Conservation (phyloP, 176 grass and related monocot species). For the Panicum miliaceum region DNA sequence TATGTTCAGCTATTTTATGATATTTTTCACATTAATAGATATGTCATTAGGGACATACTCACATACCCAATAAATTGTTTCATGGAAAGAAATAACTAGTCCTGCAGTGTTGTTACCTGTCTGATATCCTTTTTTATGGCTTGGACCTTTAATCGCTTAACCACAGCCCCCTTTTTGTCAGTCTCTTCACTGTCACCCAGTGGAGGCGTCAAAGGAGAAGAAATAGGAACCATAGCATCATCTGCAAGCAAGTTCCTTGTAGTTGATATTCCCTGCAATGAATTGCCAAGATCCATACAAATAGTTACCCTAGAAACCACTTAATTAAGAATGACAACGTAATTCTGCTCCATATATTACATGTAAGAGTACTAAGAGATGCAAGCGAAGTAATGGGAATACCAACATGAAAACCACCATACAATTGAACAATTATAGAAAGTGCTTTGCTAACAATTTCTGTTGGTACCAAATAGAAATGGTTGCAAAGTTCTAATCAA, state of each 20-base stretch:
- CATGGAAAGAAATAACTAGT: background rate
- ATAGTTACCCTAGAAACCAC: background rate
- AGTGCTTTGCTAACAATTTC: background rate
- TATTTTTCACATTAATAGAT: background rate
- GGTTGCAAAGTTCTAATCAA: background rate
- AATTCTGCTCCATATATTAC: background rate
- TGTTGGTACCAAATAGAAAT: background rate
- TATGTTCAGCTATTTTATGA: background rate
- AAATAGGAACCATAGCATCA: slow-evolving; percentile 76
- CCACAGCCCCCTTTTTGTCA: slow-evolving; percentile 46
- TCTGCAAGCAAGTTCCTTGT: slow-evolving; percentile 64
- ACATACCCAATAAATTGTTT: background rate
- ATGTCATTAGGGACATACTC: background rate
- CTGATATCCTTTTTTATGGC: slow-evolving; percentile 87
- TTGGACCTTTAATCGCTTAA: slow-evolving; percentile 65
- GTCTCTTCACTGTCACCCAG: slow-evolving; percentile 47
- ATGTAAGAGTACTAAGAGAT: background rate
- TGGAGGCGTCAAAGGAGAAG: slow-evolving; percentile 78
- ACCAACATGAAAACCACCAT: background rate
- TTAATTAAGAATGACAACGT: background rate
- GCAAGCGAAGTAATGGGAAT: background rate
- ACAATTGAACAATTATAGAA: background rate
- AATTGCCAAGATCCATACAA: slow-evolving; percentile 14
- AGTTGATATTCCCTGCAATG: slow-evolving; percentile 70
- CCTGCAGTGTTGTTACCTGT: slow-evolving; percentile 50